Evolutionary conservation across 2,329 filamentous ascomycete genomes (phyloP).

Genomic region (Myriosclerotinia duriaeana): DNA sequence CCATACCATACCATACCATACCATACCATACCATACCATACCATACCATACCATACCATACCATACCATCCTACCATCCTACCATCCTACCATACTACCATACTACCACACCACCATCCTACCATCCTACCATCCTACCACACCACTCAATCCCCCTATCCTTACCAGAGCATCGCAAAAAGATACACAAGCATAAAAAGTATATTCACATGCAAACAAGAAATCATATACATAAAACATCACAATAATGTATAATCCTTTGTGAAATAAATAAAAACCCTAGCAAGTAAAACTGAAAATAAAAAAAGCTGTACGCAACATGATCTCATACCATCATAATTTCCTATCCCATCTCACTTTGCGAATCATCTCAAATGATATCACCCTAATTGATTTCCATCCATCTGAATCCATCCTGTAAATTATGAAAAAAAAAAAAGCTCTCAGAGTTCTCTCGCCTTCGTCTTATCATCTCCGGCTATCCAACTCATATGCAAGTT

Average conservation of each 20-base stretch:
- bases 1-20: too few relatives aligned
- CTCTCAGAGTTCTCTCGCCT: not conserved
- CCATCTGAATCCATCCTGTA: not conserved
- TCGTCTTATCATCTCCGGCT: not conserved
- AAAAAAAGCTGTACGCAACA: slow-evolving; percentile 16
- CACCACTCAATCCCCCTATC: too few relatives aligned
- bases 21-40: too few relatives aligned
- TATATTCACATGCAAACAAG: not conserved
- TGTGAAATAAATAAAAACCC: not conserved
- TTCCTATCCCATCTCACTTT: slow-evolving; percentile 18
- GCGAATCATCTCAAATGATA: slow-evolving; percentile 14
- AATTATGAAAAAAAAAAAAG: slow-evolving; percentile 23
- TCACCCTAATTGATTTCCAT: not conserved
- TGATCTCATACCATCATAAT: slow-evolving; percentile 20
- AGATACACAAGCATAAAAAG: not conserved
- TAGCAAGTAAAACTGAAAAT: slow-evolving; percentile 8
- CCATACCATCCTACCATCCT: too few relatives aligned
- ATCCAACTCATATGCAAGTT: slow-evolving; percentile 17
- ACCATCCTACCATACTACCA: too few relatives aligned
- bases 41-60: too few relatives aligned
- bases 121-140: too few relatives aligned
- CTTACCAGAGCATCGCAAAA: not conserved
- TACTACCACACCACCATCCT: too few relatives aligned
- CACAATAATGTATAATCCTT: slow-evolving; percentile 4
- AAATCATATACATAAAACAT: not conserved